Conservation (phyloP, 257 asterid genomes). For the Prunella vulgaris region DNA sequence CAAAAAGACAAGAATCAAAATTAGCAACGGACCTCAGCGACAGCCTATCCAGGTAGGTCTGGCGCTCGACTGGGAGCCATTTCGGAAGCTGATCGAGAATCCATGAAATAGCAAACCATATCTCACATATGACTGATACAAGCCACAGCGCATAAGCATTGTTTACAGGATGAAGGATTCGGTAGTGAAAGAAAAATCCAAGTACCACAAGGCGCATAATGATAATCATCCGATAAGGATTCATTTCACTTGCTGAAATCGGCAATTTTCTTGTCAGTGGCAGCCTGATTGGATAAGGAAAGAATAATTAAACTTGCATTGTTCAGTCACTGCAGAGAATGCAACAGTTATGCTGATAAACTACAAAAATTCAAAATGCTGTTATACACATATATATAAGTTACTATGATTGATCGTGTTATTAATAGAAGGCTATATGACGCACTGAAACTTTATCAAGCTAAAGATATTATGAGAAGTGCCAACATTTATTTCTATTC, state of each 20-base stretch:
- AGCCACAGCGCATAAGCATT: slow-evolving; percentile 16
- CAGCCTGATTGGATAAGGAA: slow-evolving; percentile 9
- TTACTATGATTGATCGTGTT: not conserved
- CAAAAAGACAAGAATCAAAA: not conserved
- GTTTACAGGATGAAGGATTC: slow-evolving; percentile 7
- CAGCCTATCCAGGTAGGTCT: slow-evolving; percentile 15
- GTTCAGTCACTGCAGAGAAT: not conserved
- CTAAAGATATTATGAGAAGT: too few species aligned
- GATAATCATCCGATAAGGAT: slow-evolving; percentile 12
- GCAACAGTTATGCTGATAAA: not conserved
- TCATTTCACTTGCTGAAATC: slow-evolving; percentile 3
- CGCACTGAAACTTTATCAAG: not conserved
- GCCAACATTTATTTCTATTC: not conserved
- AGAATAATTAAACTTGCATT: not conserved
- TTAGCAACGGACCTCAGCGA: not conserved
- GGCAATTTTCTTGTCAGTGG: slow-evolving; percentile 14
- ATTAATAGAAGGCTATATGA: not conserved
- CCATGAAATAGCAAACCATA: slow-evolving; percentile 18
- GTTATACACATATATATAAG: not conserved
- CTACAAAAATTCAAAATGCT: not conserved
- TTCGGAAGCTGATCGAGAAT: slow-evolving; percentile 16
- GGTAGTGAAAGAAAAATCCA: slow-evolving; percentile 17
- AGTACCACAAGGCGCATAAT: slow-evolving; percentile 13
- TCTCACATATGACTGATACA: slow-evolving; percentile 11
- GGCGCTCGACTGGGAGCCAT: slow-evolving; percentile 12